These are phyloP conservation scores for Penicillium sp. DNA, from an alignment of 2,329 filamentous ascomycete species.

Conservation along the genomic window DNA sequence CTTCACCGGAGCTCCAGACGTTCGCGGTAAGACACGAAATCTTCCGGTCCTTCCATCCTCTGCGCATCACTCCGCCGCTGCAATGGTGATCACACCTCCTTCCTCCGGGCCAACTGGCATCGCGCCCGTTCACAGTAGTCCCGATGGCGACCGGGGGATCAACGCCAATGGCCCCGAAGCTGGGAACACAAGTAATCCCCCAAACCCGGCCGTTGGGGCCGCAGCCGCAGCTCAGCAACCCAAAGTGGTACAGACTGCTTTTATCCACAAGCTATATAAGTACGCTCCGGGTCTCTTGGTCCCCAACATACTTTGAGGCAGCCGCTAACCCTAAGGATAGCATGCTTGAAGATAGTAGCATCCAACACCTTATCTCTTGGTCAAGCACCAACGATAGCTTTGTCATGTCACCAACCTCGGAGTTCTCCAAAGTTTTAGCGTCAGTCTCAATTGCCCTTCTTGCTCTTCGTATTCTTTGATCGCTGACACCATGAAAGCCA, in stretches of 20 bases:
- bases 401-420: slow-evolving; percentile 95
- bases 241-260: slow-evolving; percentile 97
- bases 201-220: slow-evolving; percentile 41
- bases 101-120: slow-evolving; percentile 43
- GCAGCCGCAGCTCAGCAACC: slow-evolving; percentile 73
- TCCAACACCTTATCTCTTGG: slow-evolving; percentile 96
- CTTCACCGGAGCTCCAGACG: slow-evolving; percentile 43
- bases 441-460: slow-evolving; percentile 52
- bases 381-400: slow-evolving; percentile 92
- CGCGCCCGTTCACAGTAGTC: slow-evolving; percentile 48
- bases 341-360: slow-evolving; percentile 92
- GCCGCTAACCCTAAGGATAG: slow-evolving; percentile 49
- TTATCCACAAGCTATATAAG: slow-evolving; percentile 99
- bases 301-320: neutral
- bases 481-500: slow-evolving; percentile 58
- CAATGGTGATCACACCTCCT: slow-evolving; percentile 57
- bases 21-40: slow-evolving; percentile 48
- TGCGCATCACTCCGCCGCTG: slow-evolving; percentile 44
- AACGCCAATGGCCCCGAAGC: slow-evolving; percentile 37
- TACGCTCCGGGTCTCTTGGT: slow-evolving; percentile 47
- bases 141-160: slow-evolving; percentile 48
- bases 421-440: slow-evolving; percentile 98
- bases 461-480: slow-evolving; percentile 11
- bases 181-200: slow-evolving; percentile 27
- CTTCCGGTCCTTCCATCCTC: slow-evolving; percentile 50